Evolutionary conservation across 441 rosid species (phyloP).

Genomic region (Adansonia grandidieri): DNA sequence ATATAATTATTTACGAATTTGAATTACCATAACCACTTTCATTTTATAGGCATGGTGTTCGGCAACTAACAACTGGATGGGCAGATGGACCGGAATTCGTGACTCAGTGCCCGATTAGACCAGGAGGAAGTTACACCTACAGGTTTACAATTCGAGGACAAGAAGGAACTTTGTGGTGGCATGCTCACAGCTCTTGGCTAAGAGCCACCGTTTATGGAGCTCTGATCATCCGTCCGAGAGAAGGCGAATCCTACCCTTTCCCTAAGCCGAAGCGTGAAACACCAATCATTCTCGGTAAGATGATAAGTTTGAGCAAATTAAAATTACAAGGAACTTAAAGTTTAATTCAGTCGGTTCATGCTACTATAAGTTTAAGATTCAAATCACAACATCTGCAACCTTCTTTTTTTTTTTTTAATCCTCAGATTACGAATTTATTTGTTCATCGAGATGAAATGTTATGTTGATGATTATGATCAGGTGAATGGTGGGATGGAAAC

Average conservation of each 20-base stretch:
- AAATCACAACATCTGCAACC: too few species aligned
- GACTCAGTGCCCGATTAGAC: slow-evolving; percentile 90
- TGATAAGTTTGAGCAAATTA: too few species aligned
- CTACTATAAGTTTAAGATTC: too few species aligned
- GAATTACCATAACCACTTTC: not conserved
- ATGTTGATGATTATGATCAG: slow-evolving; percentile 25
- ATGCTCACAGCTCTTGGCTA: slow-evolving; percentile 91
- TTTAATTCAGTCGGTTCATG: too few species aligned
- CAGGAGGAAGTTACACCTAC: slow-evolving; percentile 74
- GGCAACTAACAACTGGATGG: slow-evolving; percentile 82
- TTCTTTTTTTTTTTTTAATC: too few species aligned
- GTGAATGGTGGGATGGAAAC: slow-evolving; percentile 93
- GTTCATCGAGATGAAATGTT: not conserved
- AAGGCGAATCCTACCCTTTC: slow-evolving; percentile 73
- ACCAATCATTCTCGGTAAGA: slow-evolving; percentile 64
- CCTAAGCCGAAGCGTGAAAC: slow-evolving; percentile 67
- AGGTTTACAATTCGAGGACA: slow-evolving; percentile 79
- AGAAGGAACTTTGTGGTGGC: slow-evolving; percentile 98
- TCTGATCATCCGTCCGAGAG: slow-evolving; percentile 66
- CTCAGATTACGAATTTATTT: too few species aligned
- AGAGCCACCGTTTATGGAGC: slow-evolving; percentile 94
- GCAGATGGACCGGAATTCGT: slow-evolving; percentile 91
- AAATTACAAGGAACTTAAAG: too few species aligned
- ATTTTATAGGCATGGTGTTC: slow-evolving; percentile 71
- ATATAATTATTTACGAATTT: not conserved